These are phyloP conservation scores for Cardamine resedifolia DNA, from an alignment of 345 rosid genomes.

Conservation along the genomic window DNA sequence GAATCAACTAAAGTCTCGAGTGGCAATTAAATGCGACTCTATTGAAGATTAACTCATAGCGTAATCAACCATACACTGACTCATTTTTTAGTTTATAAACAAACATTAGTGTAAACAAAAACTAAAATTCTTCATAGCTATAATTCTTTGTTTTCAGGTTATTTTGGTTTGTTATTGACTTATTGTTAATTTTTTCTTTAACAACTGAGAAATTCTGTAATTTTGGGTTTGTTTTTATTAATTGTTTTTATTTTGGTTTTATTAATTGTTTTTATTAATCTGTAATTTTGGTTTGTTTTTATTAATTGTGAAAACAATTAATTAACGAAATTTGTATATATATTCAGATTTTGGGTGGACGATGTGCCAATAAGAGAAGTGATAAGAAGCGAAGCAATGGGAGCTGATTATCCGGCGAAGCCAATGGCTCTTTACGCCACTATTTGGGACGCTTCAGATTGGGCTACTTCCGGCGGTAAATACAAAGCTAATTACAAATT, in stretches of 20 bases:
- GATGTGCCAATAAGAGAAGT: constrained; percentile 85
- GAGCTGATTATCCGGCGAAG: constrained; percentile 73
- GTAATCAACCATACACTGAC: neutral
- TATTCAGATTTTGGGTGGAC: constrained; percentile 77
- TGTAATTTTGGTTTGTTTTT: neutral
- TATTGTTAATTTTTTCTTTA: neutral
- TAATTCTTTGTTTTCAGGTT: neutral
- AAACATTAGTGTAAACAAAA: neutral
- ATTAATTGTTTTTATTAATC: neutral
- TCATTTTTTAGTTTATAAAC: neutral
- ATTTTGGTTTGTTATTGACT: neutral
- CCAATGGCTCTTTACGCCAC: constrained; percentile 92
- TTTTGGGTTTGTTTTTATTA: neutral
- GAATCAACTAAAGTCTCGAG: neutral
- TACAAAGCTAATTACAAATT: constrained; percentile 69
- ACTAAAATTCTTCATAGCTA: neutral
- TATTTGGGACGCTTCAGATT: constrained; percentile 93
- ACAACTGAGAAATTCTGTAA: neutral
- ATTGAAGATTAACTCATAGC: neutral
- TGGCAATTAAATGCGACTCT: neutral
- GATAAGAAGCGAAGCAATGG: constrained; percentile 62
- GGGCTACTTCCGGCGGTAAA: constrained; percentile 92
- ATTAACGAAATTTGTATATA: neutral
- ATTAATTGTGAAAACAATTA: neutral
- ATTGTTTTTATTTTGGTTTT: neutral